Conservation (phyloP, 139 green algal species). For the Chlorella ohadii region DNA sequence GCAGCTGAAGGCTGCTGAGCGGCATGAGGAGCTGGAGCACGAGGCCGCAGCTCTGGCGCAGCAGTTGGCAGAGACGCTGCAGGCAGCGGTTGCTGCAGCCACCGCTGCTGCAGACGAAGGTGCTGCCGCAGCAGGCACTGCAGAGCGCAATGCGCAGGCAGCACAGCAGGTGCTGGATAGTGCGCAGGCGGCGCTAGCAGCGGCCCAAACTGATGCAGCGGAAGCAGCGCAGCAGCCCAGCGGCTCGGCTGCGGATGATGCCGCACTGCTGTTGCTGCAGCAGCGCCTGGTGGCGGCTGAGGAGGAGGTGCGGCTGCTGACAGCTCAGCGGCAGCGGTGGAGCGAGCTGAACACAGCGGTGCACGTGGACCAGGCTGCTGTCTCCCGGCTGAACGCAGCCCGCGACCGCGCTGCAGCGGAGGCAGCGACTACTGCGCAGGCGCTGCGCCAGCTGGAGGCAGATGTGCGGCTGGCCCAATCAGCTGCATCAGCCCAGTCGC, state of each 20-base stretch:
- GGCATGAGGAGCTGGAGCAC: neutral
- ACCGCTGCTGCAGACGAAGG: neutral
- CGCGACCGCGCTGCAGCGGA: too few relatives aligned
- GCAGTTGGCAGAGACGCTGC: neutral
- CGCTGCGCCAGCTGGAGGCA: neutral
- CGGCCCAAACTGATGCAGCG: neutral
- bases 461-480: neutral
- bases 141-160: too few relatives aligned
- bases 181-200: neutral
- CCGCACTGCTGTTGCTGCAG: neutral
- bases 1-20: constrained; percentile 6
- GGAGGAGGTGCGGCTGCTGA: neutral
- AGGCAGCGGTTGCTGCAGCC: neutral
- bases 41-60: constrained; percentile 11
- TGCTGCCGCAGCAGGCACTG: neutral
- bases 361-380: too few relatives aligned
- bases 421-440: too few relatives aligned
- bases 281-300: neutral
- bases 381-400: too few relatives aligned
- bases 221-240: neutral
- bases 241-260: neutral
- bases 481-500: neutral
- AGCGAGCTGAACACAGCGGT: neutral
- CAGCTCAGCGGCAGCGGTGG: neutral
- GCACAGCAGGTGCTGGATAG: neutral